These are phyloP conservation scores for Mediolabrus comicus DNA, from an alignment of 108 stramenopile species.

Conservation along the genomic window DNA sequence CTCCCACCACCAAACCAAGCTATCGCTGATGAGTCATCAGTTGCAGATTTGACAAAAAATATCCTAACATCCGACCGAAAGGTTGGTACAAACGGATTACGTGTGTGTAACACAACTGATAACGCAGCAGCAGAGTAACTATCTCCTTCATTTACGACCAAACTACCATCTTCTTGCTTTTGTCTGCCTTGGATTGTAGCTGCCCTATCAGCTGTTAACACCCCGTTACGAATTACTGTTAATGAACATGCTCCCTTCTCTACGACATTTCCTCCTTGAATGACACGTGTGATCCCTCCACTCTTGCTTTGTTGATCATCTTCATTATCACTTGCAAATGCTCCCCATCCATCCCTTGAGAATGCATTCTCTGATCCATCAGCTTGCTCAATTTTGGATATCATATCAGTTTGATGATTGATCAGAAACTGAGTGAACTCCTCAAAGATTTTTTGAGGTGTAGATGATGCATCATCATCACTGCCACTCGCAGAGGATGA, in stretches of 20 bases:
- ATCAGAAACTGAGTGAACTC: conserved; percentile 64
- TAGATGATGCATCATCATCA: neutral
- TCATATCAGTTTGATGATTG: conserved; percentile 61
- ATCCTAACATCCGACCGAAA: conserved; percentile 91
- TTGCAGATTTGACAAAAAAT: conserved; percentile 55
- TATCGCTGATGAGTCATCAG: neutral
- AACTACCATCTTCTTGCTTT: conserved; percentile 25
- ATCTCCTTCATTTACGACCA: conserved; percentile 68
- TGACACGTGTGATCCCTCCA: conserved; percentile 86
- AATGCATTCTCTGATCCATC: conserved; percentile 61
- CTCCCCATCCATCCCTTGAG: conserved; percentile 74
- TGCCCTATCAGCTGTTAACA: conserved; percentile 72
- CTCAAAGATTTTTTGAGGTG: conserved; percentile 52
- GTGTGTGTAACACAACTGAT: conserved; percentile 86
- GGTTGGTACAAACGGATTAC: conserved; percentile 76
- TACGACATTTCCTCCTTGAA: conserved; percentile 82
- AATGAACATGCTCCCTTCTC: conserved; percentile 95
- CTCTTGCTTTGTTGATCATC: conserved; percentile 8
- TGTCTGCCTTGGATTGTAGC: conserved; percentile 73
- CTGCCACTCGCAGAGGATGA: neutral
- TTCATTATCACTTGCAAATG: conserved; percentile 44
- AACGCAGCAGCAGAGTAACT: conserved; percentile 88
- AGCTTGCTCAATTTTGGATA: conserved; percentile 60
- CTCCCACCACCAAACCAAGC: conserved; percentile 85
- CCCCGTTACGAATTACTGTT: conserved; percentile 68